Evolutionary conservation across 2,329 filamentous ascomycete species (phyloP).

Genomic region (Colletotrichum chlorophyti): DNA sequence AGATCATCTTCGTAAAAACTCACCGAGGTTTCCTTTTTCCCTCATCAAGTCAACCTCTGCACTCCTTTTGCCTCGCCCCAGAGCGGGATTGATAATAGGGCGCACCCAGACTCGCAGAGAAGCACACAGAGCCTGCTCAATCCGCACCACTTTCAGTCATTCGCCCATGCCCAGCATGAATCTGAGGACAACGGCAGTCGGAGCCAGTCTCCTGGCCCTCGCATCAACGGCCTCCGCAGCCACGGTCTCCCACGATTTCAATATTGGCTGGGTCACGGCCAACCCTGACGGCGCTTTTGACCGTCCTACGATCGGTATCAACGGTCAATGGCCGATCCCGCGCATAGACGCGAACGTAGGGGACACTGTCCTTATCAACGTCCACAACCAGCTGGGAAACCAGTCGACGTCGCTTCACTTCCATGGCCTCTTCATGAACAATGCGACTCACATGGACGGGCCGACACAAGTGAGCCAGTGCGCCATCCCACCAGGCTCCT

Average conservation of each 20-base stretch:
- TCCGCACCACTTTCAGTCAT: too few species aligned
- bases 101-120: too few species aligned
- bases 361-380: conserved; percentile 65
- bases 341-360: conserved; percentile 67
- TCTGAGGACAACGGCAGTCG: not conserved
- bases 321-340: conserved; percentile 78
- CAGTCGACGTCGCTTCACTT: conserved; percentile 71
- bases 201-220: conserved; percentile 4
- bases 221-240: conserved; percentile 33
- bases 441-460: conserved; percentile 75
- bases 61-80: too few species aligned
- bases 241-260: conserved; percentile 68
- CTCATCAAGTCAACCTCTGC: too few species aligned
- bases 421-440: conserved; percentile 75
- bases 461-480: conserved; percentile 72
- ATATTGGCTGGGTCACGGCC: conserved; percentile 73
- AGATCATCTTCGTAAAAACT: too few species aligned
- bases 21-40: too few species aligned
- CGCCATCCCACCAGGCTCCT: conserved; percentile 66
- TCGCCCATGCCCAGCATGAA: too few species aligned
- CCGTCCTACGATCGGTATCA: conserved; percentile 78
- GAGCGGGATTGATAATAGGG: too few species aligned
- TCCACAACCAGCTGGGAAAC: conserved; percentile 66
- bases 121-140: too few species aligned
- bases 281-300: conserved; percentile 73